Evolutionary conservation across 129 eudicot genomes (phyloP), one percentile per base, ranked within the genome.

Genomic region (Saussurea involucrata): DNA sequence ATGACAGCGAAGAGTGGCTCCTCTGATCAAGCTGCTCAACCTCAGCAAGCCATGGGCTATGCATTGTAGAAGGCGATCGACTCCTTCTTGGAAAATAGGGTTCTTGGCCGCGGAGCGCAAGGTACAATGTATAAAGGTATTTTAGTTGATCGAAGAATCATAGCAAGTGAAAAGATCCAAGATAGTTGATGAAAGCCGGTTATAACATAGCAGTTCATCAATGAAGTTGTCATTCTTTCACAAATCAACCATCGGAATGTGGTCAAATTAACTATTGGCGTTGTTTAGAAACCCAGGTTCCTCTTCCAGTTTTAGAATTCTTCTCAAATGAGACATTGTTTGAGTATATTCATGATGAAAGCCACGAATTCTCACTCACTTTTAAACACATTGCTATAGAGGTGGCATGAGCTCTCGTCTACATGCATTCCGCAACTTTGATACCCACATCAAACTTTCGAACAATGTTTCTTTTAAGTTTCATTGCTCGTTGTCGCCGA

Each of bases 61-160:
- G 65, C 71, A 76, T 67, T 76, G 13, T 73, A 76, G 11, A 65
- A 76, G 66, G 80, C 80, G 24, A 76, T 73, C 8, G 73, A 76
- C 36, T 20, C 46, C 61, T 76, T 42, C 73, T 29, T n/a, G 12
- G 73, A 76, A 31, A 76, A 67, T 20, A 21, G 80, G 29, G 44
- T 76, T n/a, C 73, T 76, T 3, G 80, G 80, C 22, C 65, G 65
- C 3, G 80, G 72, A 33, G 78, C 60, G 17, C 78, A 74, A 74
- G 78, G 78, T 8, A 74, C 78, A 0, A 70, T 74, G n/a, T 74
- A 74, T 37, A 74, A 74, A 74, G 78, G 78, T 36, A 74, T 74
- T 69, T 15, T 74, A 15, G 61, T 60, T 0, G 78, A 74, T 1
- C 69, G 78, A 1, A 61, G 78, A 42, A 74, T 74, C 1, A 70